Base-by-base conservation (phyloP, 164 flowering plant species). In the Vitis riparia region DNA sequence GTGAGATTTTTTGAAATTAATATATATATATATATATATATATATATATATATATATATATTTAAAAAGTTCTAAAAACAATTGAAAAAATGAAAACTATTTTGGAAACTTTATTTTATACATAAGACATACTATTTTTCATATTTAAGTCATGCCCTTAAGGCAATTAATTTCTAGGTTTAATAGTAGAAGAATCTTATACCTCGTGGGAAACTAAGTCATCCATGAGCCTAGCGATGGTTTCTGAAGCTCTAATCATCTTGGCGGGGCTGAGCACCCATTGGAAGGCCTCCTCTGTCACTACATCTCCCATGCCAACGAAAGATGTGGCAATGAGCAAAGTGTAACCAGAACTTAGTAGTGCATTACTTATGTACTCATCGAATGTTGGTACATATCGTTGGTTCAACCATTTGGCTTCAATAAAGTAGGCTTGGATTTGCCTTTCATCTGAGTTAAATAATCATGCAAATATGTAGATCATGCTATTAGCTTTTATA, bases 151-250 rank as follows among this genome's bases (percentile, higher is more conserved):
- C 27, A 23, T 23, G 27, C 27, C 27, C 27, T 23, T 23, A 23
- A 23, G 27, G 27, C 27, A 23, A 0, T 23, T 23, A 23, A 23
- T 23, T 23, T 23, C 27, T 23, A 23, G 27, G 27, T 23, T 23
- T 37, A 37, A 37, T 3, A 2, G 44, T 37, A 37, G 44, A 37
- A 37, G 2, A 10, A 61, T 63, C 44, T 47, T 12, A 3, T 37
- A 65, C 67, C 67, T 50, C 11, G 37, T 51, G 60, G 12, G 67
- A 14, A 13, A 70, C 60, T 50, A 70, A 37, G 61, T 62, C 73
- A 70, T 70, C 59, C 65, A 50, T 50, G 47, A 69, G 72, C 23
- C 50, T 52, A 1, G 16, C 0, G 1, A 32, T 37, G 12, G 4
- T 8, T 5, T 55, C 14, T 3, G 65, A 61, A 49, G 65, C 65